Percentiles rank a stretch among this genome's conserved stretches.
Conservation (phyloP, 2,329 filamentous ascomycete species). For the Talaromyces funiculosus region DNA sequence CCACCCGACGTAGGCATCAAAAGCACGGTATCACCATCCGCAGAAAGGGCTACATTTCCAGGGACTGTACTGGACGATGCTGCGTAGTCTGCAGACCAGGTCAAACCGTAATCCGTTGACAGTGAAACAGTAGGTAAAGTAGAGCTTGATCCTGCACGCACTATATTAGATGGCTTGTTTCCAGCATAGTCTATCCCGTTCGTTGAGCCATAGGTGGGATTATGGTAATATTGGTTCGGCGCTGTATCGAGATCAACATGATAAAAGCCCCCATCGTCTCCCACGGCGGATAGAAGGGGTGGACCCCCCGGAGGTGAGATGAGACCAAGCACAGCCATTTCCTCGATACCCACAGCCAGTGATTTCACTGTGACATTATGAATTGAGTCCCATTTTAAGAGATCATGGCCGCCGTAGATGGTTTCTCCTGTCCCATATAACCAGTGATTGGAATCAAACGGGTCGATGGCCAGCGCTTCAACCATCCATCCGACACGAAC, state of each 20-base stretch:
- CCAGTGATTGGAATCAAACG: constrained; percentile 56
- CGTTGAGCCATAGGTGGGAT: constrained; percentile 44
- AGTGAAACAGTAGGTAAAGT: constrained; percentile 41
- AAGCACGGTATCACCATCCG: constrained; percentile 43
- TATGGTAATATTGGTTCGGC: constrained; percentile 44
- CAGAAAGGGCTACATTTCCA: constrained; percentile 48
- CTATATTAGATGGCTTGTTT: constrained; percentile 42
- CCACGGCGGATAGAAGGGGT: constrained; percentile 49
- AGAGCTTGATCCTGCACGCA: constrained; percentile 46
- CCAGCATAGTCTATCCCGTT: constrained; percentile 40
- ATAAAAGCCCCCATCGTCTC: constrained; percentile 49
- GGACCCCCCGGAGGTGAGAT: constrained; percentile 47
- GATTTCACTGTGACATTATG: constrained; percentile 48
- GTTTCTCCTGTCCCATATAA: constrained; percentile 57
- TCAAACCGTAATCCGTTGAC: constrained; percentile 47
- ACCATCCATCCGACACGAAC: constrained; percentile 55
- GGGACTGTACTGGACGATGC: constrained; percentile 41
- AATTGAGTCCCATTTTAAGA: constrained; percentile 51
- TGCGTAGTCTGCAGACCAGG: constrained; percentile 46
- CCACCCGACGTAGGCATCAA: constrained; percentile 21
- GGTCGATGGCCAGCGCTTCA: constrained; percentile 54
- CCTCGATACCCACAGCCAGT: constrained; percentile 52
- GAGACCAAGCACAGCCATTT: constrained; percentile 47
- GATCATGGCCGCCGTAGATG: constrained; percentile 49
- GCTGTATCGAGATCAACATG: constrained; percentile 36